Base-by-base conservation (phyloP, 192 early-diverging fungal genomes). In the Coemansia sp. region DNA sequence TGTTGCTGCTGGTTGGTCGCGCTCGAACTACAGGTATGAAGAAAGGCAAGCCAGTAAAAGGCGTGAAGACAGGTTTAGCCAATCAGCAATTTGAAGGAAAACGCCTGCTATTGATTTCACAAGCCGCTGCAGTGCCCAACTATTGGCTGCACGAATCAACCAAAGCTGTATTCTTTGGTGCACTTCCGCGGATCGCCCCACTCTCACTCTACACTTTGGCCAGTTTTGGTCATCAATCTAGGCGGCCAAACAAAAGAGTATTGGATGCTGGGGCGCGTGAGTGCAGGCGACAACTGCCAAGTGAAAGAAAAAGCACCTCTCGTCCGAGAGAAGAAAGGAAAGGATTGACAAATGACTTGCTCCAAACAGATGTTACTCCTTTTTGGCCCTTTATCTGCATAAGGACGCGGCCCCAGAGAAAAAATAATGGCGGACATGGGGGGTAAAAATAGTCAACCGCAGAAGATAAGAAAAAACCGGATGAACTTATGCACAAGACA, bases 1-100 rank as follows among this genome's bases (percentile, higher is more conserved):
- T 58, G 55, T 5, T 34, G 55, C 55, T 58, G 55, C 51, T 55
- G 46, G 55, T 58, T 58, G 55, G 55, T 31, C 15, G 51, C 64
- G 14, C 64, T 44, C 6, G 50, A 25, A 31, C 48, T 23, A 45
- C 38, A 27, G 39, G 51, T 42, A 68, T 67, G 53, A 67, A 55
- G 51, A 57, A 34, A 34, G 55, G n/a, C 46, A 21, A 17, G 46
- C 46, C 46, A 48, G 46, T 48, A 48, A 48, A n/a, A 9, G n/a
- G 19, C 6, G 19, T n/a, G 46, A 31, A 31, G 32, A 58, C 27
- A 31, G 55, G 27, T 17, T 32, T 58, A 31, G 55, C 55, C 55
- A 58, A 58, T 58, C 29, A 31, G 55, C 55, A 31, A 34, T 12
- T 58, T 15, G 2, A 32, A 14, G 32, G 42, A 21, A 48, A 48